Evolutionary conservation across 1,139 yeast species (phyloP), one percentile per base, ranked within the genome.

Genomic region (Lodderomyces elongisporus): DNA sequence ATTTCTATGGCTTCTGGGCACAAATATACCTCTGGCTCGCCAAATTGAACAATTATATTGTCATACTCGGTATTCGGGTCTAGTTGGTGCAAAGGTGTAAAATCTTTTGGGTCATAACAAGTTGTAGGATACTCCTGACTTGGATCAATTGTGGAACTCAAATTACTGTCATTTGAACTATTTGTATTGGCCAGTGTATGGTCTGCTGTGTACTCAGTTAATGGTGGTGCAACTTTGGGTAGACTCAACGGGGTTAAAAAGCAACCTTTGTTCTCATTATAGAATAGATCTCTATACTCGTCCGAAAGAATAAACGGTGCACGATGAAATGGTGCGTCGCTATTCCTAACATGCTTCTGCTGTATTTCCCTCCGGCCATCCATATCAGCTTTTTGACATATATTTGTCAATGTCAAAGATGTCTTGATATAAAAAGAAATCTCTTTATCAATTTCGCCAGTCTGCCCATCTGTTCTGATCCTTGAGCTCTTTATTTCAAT

Each of bases 251-350:
- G 73, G 0, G 88, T 79, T 10, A 66, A 55, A 12, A 80, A 67
- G n/a, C 76, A 60, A 0, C 81, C 78, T 45, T 56, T 64, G 2
- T 70, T 62, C 15, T 62, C 60, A 10, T 61, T 53, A 46, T 81
- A 84, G 2, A 50, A 49, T 0, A 56, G 51, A 33, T 69, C 66
- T 36, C 77, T 65, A 14, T 62, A 58, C 14, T 70, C 67, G 9
- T 66, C 67, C 7, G 72, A 71, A 13, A 89, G 56, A 24, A 89
- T 54, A 49, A 87, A 88, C 0, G 94, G 80, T 15, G 78, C 64
- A 34, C 98, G 60, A 45, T 85, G 93, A 44, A 76, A 87, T 0
- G 95, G 89, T 0, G 85, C 84, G 60, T 91, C 98, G 48, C 85
- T 84, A 9, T 64, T 46, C 16, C 74, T 61, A 2, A 88, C 61